phyloP scores from a whole-genome alignment of 1,139 yeast species.

The Protomyces lactucae-debilis region DNA sequence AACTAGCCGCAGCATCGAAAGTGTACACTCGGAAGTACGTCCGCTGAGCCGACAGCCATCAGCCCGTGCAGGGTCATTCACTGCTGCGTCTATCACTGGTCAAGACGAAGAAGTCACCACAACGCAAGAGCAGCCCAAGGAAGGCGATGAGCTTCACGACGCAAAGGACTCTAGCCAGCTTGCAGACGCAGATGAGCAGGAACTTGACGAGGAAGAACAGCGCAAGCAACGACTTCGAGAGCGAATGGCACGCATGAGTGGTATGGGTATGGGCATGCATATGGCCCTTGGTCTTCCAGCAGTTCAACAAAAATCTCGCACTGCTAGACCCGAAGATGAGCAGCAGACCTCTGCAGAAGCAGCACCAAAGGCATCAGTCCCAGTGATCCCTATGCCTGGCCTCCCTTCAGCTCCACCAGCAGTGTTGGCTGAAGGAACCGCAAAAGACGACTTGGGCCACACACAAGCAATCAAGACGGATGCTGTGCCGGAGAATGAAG shows the following conservation, averaged over 20 bases:
- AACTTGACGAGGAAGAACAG: constrained; percentile 70
- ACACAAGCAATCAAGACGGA: neutral
- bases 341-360: constrained; percentile 31
- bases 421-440: neutral
- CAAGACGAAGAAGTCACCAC: too few relatives aligned
- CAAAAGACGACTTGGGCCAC: constrained; percentile 3
- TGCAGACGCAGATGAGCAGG: constrained; percentile 40
- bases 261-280: constrained; percentile 67
- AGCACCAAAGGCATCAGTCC: constrained; percentile 41
- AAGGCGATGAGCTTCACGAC: too few relatives aligned
- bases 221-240: constrained; percentile 76
- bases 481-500: too few relatives aligned
- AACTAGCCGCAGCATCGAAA: neutral
- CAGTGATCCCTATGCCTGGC: constrained; percentile 51
- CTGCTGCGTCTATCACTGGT: too few relatives aligned
- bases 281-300: constrained; percentile 40
- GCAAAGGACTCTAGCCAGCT: too few relatives aligned
- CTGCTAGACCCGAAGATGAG: constrained; percentile 34
- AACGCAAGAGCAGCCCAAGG: too few relatives aligned
- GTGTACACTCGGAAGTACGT: neutral
- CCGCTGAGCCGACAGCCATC: neutral
- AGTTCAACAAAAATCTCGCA: constrained; percentile 38
- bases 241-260: constrained; percentile 93
- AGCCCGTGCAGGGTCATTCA: neutral
- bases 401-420: constrained; percentile 36